Conservation (phyloP, 2,329 filamentous ascomycete species). For the Epichloe scottii region DNA sequence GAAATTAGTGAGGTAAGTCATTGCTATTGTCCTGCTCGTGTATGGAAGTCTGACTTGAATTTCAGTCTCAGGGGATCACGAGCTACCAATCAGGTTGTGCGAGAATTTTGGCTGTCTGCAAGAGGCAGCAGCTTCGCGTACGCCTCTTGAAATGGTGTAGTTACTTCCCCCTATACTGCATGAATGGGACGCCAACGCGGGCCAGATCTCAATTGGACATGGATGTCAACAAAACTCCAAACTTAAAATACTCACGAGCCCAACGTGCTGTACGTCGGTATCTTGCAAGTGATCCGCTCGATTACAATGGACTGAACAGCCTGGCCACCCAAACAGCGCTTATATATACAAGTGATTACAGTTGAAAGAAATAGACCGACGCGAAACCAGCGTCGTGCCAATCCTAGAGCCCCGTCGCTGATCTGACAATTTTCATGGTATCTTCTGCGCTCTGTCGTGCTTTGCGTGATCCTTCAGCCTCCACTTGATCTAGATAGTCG, state of each 20-base stretch:
- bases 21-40: not conserved
- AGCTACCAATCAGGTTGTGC: slow-evolving; percentile 53
- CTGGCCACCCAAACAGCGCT: not conserved
- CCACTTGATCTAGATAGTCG: slow-evolving; percentile 43
- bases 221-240: not conserved
- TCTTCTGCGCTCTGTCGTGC: slow-evolving; percentile 49
- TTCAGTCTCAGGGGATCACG: slow-evolving; percentile 48
- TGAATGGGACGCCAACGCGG: not conserved
- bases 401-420: slow-evolving; percentile 35
- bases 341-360: not conserved
- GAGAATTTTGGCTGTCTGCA: slow-evolving; percentile 61
- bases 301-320: not conserved
- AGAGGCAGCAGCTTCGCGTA: slow-evolving; percentile 50
- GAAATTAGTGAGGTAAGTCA: slow-evolving; percentile 46
- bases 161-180: not conserved
- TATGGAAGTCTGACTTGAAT: not conserved
- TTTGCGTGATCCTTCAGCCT: slow-evolving; percentile 42
- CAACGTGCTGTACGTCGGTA: not conserved
- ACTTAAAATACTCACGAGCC: not conserved
- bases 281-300: not conserved
- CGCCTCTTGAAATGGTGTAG: slow-evolving; percentile 29
- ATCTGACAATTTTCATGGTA: slow-evolving; percentile 41
- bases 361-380: not conserved
- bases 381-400: not conserved
- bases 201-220: not conserved